A percentile compares a stretch with the other conserved stretches of the same genome.
Conservation (phyloP, 129 eudicot genomes). For the Artemisia annua region DNA sequence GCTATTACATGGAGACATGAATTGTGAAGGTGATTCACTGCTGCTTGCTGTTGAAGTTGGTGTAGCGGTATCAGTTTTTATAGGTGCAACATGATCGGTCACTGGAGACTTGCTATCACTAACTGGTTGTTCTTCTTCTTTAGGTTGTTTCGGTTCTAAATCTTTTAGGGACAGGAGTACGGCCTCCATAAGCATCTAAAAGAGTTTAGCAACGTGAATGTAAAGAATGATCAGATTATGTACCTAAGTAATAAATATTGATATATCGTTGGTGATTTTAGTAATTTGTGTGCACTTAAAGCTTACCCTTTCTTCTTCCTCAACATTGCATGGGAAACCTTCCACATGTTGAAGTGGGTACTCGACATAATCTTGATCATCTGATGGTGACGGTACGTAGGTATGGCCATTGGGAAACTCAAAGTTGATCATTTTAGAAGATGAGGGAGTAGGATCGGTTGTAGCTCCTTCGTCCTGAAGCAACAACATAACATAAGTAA, state of each 20-base stretch:
- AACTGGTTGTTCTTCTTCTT: slow-evolving; percentile 38
- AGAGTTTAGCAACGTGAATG: neutral
- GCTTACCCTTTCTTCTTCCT: slow-evolving; percentile 90
- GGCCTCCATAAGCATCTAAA: slow-evolving; percentile 89
- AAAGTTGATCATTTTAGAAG: slow-evolving; percentile 83
- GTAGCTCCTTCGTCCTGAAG: slow-evolving; percentile 68
- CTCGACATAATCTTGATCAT: slow-evolving; percentile 86
- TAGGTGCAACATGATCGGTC: neutral
- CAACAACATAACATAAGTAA: slow-evolving; percentile 8
- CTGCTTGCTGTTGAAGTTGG: slow-evolving; percentile 32
- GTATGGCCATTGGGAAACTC: slow-evolving; percentile 68
- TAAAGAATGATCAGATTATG: neutral
- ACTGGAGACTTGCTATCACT: slow-evolving; percentile 10
- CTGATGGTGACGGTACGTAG: slow-evolving; percentile 40
- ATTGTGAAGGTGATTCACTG: slow-evolving; percentile 33
- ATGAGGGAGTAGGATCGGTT: slow-evolving; percentile 49
- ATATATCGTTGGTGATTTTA: neutral
- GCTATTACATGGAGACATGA: slow-evolving; percentile 38
- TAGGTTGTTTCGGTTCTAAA: slow-evolving; percentile 37
- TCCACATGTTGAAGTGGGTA: slow-evolving; percentile 68
- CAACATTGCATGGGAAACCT: slow-evolving; percentile 75
- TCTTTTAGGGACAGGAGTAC: slow-evolving; percentile 75
- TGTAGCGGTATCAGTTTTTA: slow-evolving; percentile 12
- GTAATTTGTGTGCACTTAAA: neutral
- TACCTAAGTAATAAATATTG: neutral